phyloP scores from a whole-genome alignment of 345 rosid genomes.

The Populus ilicifolia region DNA sequence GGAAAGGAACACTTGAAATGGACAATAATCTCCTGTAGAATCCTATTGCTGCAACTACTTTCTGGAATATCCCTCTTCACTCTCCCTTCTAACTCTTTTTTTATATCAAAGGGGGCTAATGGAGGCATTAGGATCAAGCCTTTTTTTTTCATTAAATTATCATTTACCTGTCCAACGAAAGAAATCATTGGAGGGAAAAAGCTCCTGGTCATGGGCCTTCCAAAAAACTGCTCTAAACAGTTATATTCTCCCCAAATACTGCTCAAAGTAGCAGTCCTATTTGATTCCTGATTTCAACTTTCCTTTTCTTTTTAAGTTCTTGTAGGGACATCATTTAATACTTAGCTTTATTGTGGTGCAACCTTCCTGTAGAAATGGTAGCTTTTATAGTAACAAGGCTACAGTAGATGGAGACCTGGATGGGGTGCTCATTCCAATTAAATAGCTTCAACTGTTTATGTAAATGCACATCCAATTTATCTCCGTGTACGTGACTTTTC shows the following conservation, averaged over 20 bases:
- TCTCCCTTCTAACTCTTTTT: neutral
- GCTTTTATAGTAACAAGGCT: neutral
- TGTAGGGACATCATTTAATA: neutral
- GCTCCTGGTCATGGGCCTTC: neutral
- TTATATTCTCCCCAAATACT: neutral
- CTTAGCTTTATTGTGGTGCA: conserved; percentile 6
- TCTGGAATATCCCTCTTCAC: neutral
- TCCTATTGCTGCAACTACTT: neutral
- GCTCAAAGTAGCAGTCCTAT: neutral
- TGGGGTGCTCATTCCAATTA: neutral
- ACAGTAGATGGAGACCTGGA: neutral
- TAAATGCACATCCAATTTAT: neutral
- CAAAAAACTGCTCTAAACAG: neutral
- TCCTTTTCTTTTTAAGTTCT: neutral
- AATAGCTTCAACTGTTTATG: neutral
- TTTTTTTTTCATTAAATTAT: neutral
- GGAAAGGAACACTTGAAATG: neutral
- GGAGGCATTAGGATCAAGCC: neutral
- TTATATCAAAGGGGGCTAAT: neutral
- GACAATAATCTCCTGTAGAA: neutral
- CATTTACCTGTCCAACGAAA: neutral
- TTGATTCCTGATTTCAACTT: conserved; percentile 4
- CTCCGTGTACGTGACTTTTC: neutral
- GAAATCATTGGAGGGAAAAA: neutral
- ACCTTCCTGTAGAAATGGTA: neutral